Conservation (phyloP, 148 eudicot genomes). For the Amaranthus cruentus region DNA sequence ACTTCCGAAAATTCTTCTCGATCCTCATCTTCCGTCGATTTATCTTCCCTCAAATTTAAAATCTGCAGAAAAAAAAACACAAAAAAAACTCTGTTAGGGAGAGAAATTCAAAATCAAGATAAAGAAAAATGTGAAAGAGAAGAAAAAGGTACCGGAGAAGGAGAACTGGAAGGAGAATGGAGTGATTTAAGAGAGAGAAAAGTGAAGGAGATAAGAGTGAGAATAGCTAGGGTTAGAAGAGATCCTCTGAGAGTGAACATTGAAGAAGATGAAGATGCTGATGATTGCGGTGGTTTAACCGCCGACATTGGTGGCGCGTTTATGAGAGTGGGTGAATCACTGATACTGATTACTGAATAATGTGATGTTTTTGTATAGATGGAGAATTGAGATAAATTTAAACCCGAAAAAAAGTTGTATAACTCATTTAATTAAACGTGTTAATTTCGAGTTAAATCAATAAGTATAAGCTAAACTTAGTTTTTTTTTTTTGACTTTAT, state of each 20-base stretch:
- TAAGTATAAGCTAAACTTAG: no score
- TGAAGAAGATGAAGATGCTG: conserved; percentile 14
- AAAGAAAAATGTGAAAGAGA: not conserved
- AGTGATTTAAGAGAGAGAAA: conserved; percentile 62
- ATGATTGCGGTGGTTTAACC: conserved; percentile 25
- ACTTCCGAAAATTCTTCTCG: conserved; percentile 32
- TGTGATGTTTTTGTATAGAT: no score
- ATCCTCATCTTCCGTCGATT: conserved; percentile 7
- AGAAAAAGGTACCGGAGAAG: conserved; percentile 11
- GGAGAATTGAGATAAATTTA: no score
- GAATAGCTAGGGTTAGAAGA: conserved; percentile 53
- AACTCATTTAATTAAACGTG: no score
- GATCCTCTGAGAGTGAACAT: conserved; percentile 49
- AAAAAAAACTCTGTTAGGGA: not conserved
- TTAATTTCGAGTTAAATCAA: no score
- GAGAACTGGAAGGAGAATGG: conserved; percentile 33
- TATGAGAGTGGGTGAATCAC: conserved; percentile 20
- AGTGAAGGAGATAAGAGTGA: conserved; percentile 62
- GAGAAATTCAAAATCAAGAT: not conserved
- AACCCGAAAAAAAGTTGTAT: no score
- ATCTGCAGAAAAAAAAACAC: conserved; percentile 11
- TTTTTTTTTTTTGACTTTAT: no score
- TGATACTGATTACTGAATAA: not conserved
- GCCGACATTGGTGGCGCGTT: conserved; percentile 36
- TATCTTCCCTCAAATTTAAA: conserved; percentile 11